Base-by-base conservation (phyloP, 768 basidiomycete species). In the Trametes cingulata region DNA sequence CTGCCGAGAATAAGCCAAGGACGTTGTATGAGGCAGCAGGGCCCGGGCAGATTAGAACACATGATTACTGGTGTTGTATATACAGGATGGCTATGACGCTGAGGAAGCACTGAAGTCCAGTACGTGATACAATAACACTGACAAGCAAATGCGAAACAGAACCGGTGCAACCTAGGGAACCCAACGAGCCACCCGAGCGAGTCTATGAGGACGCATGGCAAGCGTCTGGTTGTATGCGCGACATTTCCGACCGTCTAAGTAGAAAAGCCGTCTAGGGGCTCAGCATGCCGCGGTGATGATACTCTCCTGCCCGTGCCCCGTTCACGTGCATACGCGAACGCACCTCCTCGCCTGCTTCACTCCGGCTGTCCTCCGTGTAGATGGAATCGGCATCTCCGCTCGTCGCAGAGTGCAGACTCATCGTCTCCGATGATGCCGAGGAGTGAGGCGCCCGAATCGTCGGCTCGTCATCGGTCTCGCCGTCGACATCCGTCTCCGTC, bases 381-480 rank as follows among this genome's bases (percentile, higher is more conserved):
- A 64, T 62, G 9, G 69, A 69, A 53, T 69, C 68, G 8, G 66
- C 53, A 40, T 78, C 78, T 40, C 72, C 73, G 40, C 72, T 74
- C 29, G 70, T 56, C 8, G 64, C 60, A 43, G 69, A 71, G 53
- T 66, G 69, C 45, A 72, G 56, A 49, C 72, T 74, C 65, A 69
- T 69, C 37, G 72, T 73, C 57, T 70, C 72, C 41, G 72, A 78
- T 2, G 76, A 77, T 14, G 72, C 72, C 20, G 71, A 71, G 12
- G 79, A 80, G 54, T 75, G 73, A 6, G 73, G 71, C 12, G 84
- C 83, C 27, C 87, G 80, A 62, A 91, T 88, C n/a, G 88, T 91
- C n/a, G 89, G 88, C 70, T 91, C 88, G 61, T 91, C 88, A 59
- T 90, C 89, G 22, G 88, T 90, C 54, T 82, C 85, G 59, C 79